phyloP scores from a whole-genome alignment of 192 early-diverging fungal species.

The Mortierella hygrophila region DNA sequence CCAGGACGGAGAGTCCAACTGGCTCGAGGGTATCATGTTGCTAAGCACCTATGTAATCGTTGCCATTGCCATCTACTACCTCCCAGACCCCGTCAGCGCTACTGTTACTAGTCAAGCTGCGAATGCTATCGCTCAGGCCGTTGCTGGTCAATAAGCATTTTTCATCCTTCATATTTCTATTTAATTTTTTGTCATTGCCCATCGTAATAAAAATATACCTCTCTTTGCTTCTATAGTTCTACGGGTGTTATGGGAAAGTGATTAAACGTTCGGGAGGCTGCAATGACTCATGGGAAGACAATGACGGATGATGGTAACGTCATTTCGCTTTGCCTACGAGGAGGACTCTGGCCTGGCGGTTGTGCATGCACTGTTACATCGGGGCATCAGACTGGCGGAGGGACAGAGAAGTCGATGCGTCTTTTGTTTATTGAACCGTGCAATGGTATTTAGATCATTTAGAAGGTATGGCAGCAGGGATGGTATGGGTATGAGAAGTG shows the following conservation, averaged over 20 bases:
- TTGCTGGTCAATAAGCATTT: not conserved
- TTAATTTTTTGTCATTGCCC: conserved; percentile 4
- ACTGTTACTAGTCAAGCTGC: not conserved
- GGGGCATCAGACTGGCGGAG: not conserved
- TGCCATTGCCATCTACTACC: conserved; percentile 84
- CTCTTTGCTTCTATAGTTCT: too few species aligned
- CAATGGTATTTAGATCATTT: not conserved
- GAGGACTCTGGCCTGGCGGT: too few species aligned
- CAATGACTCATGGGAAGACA: too few species aligned
- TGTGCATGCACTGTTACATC: too few species aligned
- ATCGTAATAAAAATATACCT: too few species aligned
- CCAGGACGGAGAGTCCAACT: conserved; percentile 90
- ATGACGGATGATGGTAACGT: too few species aligned
- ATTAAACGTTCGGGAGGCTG: too few species aligned
- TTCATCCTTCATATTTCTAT: not conserved
- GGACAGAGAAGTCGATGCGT: not conserved
- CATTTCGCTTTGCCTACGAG: too few species aligned
- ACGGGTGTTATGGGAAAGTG: too few species aligned
- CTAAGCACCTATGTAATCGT: conserved; percentile 86
- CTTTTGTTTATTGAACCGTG: not conserved
- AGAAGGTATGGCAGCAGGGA: not conserved
- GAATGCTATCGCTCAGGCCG: not conserved
- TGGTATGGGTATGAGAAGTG: not conserved
- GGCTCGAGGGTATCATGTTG: conserved; percentile 93
- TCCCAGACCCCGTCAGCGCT: conserved; percentile 52